Base-by-base conservation (phyloP, 208 protist species). In the Phytomonas serpens region DNA sequence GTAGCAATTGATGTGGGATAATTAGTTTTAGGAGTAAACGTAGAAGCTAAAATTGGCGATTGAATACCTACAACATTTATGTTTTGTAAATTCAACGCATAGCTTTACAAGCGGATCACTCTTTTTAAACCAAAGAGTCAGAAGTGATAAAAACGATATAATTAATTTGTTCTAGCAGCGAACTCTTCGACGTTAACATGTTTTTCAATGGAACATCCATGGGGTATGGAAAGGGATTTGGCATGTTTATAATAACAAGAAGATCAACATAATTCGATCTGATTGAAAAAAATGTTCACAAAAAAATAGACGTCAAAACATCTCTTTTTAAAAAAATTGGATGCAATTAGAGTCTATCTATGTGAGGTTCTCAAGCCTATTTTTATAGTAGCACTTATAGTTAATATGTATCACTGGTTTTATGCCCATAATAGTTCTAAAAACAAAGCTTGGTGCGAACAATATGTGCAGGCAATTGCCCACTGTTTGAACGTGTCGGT, bases 401-500 rank as follows among this genome's bases (percentile, higher is more conserved):
- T 98, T 19, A 98, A 98, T 73, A 86, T 98, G 65, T 19, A 80
- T 29, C 85, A 93, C 31, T 88, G 80, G 73, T 91, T 86, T n/a
- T 69, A 95, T 2, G 86, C 88, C 32, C 92, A 95, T 72, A 81
- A 92, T 34, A 85, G 89, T n/a, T 62, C 40, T 16, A 47, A 40
- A 7, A 42, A 89, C 34, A 82, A 84, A 32, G 34, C 63, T 2
- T 89, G 74, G 81, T 91, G 83, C 68, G 83, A 88, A 52, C 80
- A 79, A 0, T 92, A 92, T 52, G 72, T 90, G 32, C 74, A 87
- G 69, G 81, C 89, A 1, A 77, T 70, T 1, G 75, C 95, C 7
- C 89, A 94, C 72, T 98, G 93, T 76, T 89, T 99, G 42, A 99
- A 98, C 70, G 97, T 99, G 52, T 98, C 97, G 27, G 97, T 99